A percentile compares a stretch with the other conserved stretches of the same genome.
These are phyloP conservation scores for Aspergillus proliferans DNA, from an alignment of 2,329 filamentous ascomycete species.

Conservation along the genomic window DNA sequence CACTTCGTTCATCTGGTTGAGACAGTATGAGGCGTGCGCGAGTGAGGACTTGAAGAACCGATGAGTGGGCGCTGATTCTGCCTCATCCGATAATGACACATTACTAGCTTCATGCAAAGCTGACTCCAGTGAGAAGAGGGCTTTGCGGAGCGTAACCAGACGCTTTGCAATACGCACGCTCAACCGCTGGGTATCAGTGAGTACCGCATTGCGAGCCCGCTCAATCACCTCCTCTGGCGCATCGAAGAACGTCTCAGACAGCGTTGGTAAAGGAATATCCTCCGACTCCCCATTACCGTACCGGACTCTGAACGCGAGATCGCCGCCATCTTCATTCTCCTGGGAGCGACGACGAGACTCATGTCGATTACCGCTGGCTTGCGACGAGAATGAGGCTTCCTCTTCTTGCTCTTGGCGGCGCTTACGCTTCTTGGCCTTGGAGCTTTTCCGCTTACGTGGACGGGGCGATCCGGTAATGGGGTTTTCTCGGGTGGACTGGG, in stretches of 20 bases:
- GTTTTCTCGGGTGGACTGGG: slow-evolving; percentile 20
- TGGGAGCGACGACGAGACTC: slow-evolving; percentile 45
- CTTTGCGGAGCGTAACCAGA: slow-evolving; percentile 49
- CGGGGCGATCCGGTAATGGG: slow-evolving; percentile 18
- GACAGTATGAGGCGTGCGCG: slow-evolving; percentile 40
- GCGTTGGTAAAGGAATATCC: slow-evolving; percentile 46
- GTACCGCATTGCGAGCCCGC: slow-evolving; percentile 39
- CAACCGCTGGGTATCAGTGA: slow-evolving; percentile 48
- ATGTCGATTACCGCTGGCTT: slow-evolving; percentile 40
- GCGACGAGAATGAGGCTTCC: slow-evolving; percentile 34
- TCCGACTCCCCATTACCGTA: slow-evolving; percentile 57
- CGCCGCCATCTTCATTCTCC: slow-evolving; percentile 31
- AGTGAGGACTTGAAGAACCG: slow-evolving; percentile 37
- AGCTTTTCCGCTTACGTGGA: slow-evolving; percentile 27
- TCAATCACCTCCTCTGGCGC: slow-evolving; percentile 31
- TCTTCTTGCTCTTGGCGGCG: slow-evolving; percentile 40
- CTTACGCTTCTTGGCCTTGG: slow-evolving; percentile 51
- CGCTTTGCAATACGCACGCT: slow-evolving; percentile 53
- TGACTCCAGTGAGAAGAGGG: slow-evolving; percentile 49
- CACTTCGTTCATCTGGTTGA: slow-evolving; percentile 53
- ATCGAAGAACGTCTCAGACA: slow-evolving; percentile 18
- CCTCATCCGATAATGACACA: slow-evolving; percentile 12
- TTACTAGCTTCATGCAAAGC: slow-evolving; percentile 26
- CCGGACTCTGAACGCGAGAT: slow-evolving; percentile 50
- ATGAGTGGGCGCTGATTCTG: slow-evolving; percentile 27